Evolutionary conservation across 257 asterid species (phyloP).

Genomic region (Voacanga thouarsii): DNA sequence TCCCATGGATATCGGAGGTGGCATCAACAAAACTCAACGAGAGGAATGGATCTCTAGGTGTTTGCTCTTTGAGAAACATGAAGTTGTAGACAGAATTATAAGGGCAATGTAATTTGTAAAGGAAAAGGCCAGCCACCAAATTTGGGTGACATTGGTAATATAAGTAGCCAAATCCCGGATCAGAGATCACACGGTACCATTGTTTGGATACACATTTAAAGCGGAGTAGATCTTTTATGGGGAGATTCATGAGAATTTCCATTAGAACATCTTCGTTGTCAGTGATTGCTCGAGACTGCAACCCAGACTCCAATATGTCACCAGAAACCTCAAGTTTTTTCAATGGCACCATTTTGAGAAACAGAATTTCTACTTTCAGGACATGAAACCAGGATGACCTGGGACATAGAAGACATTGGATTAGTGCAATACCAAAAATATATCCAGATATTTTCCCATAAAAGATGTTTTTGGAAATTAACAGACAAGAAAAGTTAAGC

Average conservation of each 20-base stretch:
- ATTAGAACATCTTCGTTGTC: background rate
- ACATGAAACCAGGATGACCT: background rate
- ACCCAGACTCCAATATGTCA: background rate
- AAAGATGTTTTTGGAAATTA: too few species aligned
- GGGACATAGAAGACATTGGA: background rate
- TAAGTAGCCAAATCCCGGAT: background rate
- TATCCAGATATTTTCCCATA: too few species aligned
- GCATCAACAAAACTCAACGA: background rate
- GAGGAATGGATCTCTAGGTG: background rate
- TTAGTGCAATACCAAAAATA: too few species aligned
- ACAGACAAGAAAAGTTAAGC: too few species aligned
- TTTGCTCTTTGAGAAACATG: background rate
- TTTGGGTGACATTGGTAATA: background rate
- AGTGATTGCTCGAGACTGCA: background rate
- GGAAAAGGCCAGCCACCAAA: background rate
- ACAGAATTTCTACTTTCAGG: background rate
- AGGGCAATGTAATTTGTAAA: background rate
- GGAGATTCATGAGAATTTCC: background rate
- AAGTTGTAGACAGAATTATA: background rate
- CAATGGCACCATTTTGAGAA: background rate
- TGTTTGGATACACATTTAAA: conserved; percentile 12
- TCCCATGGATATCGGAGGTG: conserved; percentile 1
- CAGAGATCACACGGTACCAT: background rate
- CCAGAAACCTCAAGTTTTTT: background rate
- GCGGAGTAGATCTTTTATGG: conserved; percentile 1